These are phyloP conservation scores for Ceraceosorus guamensis DNA, from an alignment of 1,284 basidiomycete species.

Conservation along the genomic window DNA sequence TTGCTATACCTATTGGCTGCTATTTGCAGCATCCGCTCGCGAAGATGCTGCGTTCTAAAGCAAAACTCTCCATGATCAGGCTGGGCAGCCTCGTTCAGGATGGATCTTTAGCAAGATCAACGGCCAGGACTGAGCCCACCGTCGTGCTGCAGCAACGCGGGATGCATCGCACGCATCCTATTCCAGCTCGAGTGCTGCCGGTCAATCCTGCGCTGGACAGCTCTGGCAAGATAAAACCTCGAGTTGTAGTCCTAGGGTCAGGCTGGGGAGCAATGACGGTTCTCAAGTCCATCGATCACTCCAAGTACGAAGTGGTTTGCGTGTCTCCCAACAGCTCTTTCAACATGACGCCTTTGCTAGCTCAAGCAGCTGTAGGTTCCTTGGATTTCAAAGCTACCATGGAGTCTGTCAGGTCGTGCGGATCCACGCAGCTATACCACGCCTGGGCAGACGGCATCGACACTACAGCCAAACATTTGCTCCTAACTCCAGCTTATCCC, in stretches of 20 bases:
- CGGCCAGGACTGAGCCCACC: too few species aligned
- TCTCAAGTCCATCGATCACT: slow-evolving; percentile 16
- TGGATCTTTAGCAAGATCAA: too few species aligned
- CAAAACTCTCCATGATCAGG: too few species aligned
- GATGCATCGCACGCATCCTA: too few species aligned
- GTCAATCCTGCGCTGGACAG: too few species aligned
- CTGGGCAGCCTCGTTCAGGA: too few species aligned
- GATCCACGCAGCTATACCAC: slow-evolving; percentile 46
- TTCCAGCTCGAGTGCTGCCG: too few species aligned
- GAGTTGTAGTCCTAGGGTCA: slow-evolving; percentile 71
- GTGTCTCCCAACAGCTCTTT: slow-evolving; percentile 42
- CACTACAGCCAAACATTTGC: slow-evolving; percentile 2
- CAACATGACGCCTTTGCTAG: slow-evolving; percentile 24
- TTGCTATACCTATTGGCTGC: too few species aligned
- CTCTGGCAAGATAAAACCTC: slow-evolving; percentile 66
- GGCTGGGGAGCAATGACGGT: slow-evolving; percentile 71
- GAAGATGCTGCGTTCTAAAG: too few species aligned
- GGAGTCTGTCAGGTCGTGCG: slow-evolving; percentile 61
- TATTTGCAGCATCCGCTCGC: too few species aligned
- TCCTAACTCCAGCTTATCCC: slow-evolving; percentile 15
- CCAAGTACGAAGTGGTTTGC: slow-evolving; percentile 19
- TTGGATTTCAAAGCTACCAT: slow-evolving; percentile 56
- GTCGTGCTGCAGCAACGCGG: too few species aligned
- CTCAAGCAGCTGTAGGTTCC: slow-evolving; percentile 48
- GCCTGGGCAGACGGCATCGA: slow-evolving; percentile 48